phyloP scores from a whole-genome alignment of 441 rosid genomes.

The Codiaeum variegatum region DNA sequence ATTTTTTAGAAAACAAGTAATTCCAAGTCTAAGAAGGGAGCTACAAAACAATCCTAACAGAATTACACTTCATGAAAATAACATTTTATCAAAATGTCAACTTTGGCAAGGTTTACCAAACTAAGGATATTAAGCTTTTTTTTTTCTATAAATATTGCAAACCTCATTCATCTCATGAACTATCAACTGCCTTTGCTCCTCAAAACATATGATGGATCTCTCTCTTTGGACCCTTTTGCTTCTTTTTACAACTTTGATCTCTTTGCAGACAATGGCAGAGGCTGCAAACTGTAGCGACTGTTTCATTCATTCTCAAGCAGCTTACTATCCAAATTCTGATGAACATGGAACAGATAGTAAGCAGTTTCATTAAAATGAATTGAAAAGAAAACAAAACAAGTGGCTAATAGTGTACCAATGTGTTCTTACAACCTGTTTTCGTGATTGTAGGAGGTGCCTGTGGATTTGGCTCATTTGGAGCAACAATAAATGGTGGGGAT shows the following conservation, averaged over 20 bases:
- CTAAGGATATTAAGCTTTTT: background rate
- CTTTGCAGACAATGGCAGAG: conserved; percentile 28
- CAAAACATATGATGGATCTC: conserved; percentile 33
- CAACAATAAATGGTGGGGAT: conserved; percentile 59
- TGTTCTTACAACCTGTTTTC: conserved; percentile 16
- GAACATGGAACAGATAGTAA: conserved; percentile 56
- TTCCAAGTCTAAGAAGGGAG: conserved; percentile 22
- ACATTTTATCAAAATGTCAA: conserved; percentile 25
- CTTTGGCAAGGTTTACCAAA: conserved; percentile 25
- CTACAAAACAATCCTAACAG: conserved; percentile 21
- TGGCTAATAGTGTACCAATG: background rate
- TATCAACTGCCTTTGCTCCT: conserved; percentile 13
- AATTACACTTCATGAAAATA: conserved; percentile 18
- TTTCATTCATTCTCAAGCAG: conserved; percentile 51
- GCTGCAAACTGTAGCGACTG: conserved; percentile 49
- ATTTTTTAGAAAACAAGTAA: conserved; percentile 12
- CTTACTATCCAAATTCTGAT: conserved; percentile 51
- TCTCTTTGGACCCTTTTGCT: conserved; percentile 26
- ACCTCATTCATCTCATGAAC: conserved; percentile 24
- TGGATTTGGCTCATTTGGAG: conserved; percentile 65
- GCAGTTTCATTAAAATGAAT: conserved; percentile 4
- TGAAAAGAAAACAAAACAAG: background rate
- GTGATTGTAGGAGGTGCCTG: conserved; percentile 49
- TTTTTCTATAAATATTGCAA: conserved; percentile 38
- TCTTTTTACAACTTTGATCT: conserved; percentile 27